Evolutionary conservation across 805 yeast species (phyloP).

Genomic region (Zygoascus bituminiphila): DNA sequence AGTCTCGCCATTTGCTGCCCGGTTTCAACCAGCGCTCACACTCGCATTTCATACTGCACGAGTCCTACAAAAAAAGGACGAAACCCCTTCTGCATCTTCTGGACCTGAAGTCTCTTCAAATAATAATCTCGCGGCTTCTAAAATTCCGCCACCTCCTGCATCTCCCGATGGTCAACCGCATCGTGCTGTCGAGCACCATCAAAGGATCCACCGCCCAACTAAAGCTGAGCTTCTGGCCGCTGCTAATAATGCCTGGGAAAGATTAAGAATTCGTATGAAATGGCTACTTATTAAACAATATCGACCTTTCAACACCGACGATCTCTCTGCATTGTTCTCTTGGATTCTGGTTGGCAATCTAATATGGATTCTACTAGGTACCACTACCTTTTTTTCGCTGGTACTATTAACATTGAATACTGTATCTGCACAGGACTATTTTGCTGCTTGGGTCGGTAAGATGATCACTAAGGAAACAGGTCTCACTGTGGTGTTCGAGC

Average conservation of each 20-base stretch:
- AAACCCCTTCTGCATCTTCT: too few species aligned
- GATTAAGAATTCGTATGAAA: slow-evolving; percentile 43
- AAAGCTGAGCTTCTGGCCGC: slow-evolving; percentile 38
- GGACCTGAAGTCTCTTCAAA: too few species aligned
- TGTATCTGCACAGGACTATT: slow-evolving; percentile 79
- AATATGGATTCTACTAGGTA: slow-evolving; percentile 68
- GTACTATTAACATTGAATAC: slow-evolving; percentile 72
- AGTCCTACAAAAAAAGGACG: too few species aligned
- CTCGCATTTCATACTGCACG: too few species aligned
- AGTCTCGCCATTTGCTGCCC: too few species aligned
- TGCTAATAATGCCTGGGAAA: slow-evolving; percentile 34
- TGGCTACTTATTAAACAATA: slow-evolving; percentile 72
- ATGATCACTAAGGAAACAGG: slow-evolving; percentile 76
- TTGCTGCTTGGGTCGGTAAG: slow-evolving; percentile 76
- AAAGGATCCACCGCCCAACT: slow-evolving; percentile 12
- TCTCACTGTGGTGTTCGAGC: slow-evolving; percentile 78
- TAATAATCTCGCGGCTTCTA: too few species aligned
- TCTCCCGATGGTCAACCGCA: too few species aligned
- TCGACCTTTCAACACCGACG: slow-evolving; percentile 88
- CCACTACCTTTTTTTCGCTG: slow-evolving; percentile 86
- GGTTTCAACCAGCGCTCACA: too few species aligned
- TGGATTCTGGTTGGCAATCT: slow-evolving; percentile 90
- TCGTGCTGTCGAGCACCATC: too few species aligned
- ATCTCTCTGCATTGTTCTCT: slow-evolving; percentile 78
- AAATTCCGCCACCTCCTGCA: too few species aligned